Percentiles rank a stretch among this genome's conserved stretches.
phyloP scores from a whole-genome alignment of 352 stramenopile species.

The Achlya hypogyna region DNA sequence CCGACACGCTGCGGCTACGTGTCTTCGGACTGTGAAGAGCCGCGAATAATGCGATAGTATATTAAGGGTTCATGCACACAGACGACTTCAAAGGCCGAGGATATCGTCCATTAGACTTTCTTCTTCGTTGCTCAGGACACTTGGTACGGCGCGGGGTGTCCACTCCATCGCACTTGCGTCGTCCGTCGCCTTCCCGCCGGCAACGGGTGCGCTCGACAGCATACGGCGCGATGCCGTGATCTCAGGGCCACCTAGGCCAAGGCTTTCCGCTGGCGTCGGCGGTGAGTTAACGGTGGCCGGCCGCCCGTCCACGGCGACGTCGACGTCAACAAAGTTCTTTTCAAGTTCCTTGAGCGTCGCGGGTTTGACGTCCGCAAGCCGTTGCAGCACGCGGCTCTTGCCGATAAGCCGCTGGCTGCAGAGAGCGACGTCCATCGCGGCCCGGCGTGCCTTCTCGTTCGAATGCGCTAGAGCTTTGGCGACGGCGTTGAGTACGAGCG shows the following conservation, averaged over 20 bases:
- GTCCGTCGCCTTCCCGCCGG: slow-evolving; percentile 29
- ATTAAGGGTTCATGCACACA: not conserved
- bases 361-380: slow-evolving; percentile 63
- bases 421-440: slow-evolving; percentile 65
- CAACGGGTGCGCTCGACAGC: slow-evolving; percentile 62
- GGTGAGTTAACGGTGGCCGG: slow-evolving; percentile 54
- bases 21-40: slow-evolving; percentile 13
- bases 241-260: slow-evolving; percentile 2
- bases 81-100: slow-evolving; percentile 26
- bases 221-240: slow-evolving; percentile 40
- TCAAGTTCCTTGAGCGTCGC: slow-evolving; percentile 76
- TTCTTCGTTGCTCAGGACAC: slow-evolving; percentile 64
- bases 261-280: not conserved
- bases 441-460: slow-evolving; percentile 68
- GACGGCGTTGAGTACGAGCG: slow-evolving; percentile 39
- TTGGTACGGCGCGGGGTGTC: slow-evolving; percentile 22
- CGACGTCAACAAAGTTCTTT: slow-evolving; percentile 66
- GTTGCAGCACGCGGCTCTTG: slow-evolving; percentile 52
- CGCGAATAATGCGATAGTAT: not conserved
- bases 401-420: slow-evolving; percentile 67
- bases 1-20: slow-evolving; percentile 4
- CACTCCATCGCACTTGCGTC: slow-evolving; percentile 11
- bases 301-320: slow-evolving; percentile 30
- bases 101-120: slow-evolving; percentile 80
- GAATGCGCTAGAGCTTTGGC: slow-evolving; percentile 37